Conservation (phyloP, 163 green algal genomes). For the Chlorella variabilis region DNA sequence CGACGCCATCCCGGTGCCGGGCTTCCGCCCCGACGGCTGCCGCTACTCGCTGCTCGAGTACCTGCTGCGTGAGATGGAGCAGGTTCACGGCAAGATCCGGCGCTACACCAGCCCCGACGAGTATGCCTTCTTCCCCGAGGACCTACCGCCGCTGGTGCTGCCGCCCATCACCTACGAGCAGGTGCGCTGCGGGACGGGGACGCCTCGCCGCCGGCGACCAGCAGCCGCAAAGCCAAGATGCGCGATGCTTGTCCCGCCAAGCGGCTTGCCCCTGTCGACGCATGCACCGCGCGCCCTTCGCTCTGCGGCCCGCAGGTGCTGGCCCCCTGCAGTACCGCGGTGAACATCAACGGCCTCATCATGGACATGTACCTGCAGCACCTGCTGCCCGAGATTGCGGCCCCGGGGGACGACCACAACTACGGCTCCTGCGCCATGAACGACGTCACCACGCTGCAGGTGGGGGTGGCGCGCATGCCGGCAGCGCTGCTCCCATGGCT, state of each 20-base stretch:
- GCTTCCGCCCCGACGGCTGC: constrained; percentile 48
- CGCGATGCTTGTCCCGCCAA: too few species aligned
- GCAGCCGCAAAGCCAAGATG: too few species aligned
- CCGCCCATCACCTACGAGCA: constrained; percentile 69
- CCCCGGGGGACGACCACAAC: constrained; percentile 94
- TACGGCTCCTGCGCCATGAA: constrained; percentile 88
- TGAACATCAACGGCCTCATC: constrained; percentile 95
- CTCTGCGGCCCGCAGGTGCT: too few species aligned
- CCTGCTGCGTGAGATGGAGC: constrained; percentile 91
- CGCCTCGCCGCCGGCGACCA: too few species aligned
- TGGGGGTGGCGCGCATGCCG: too few species aligned
- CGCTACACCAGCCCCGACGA: constrained; percentile 96
- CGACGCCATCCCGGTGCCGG: constrained; percentile 64
- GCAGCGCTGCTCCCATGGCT: too few species aligned
- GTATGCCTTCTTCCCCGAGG: constrained; percentile 95
- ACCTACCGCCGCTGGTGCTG: constrained; percentile 70
- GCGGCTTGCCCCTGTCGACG: background rate
- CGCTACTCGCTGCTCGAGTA: constrained; percentile 92
- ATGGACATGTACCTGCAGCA: constrained; percentile 87
- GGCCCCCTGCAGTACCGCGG: constrained; percentile 58
- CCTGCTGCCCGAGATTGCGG: constrained; percentile 82
- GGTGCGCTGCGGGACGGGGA: constrained; percentile 6
- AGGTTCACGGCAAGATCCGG: constrained; percentile 84
- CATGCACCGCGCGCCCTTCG: too few species aligned
- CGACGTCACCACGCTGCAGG: constrained; percentile 49